phyloP scores from a whole-genome alignment of 176 grass and related monocot species.

The Zoysia japonica region DNA sequence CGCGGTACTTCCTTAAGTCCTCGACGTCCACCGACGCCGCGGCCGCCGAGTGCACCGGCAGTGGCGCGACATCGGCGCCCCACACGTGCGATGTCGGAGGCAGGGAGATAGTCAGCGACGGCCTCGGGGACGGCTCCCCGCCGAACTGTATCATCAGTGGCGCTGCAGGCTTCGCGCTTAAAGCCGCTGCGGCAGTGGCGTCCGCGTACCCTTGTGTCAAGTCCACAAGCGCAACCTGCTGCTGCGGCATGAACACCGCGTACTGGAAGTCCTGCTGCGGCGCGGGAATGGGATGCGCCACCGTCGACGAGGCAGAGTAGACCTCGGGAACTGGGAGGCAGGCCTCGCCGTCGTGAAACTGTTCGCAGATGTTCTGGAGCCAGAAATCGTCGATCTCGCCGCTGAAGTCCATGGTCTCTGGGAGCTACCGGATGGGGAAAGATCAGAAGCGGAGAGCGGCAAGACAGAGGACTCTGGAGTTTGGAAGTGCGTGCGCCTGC shows the following conservation, averaged over 20 bases:
- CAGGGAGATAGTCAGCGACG: conserved; percentile 30
- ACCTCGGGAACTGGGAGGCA: conserved; percentile 16
- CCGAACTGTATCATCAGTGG: conserved; percentile 51
- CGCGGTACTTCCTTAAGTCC: conserved; percentile 73
- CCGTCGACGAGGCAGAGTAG: neutral
- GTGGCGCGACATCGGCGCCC: neutral
- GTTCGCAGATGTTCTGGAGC: conserved; percentile 50
- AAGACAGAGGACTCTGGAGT: conserved; percentile 9
- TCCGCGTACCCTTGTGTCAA: neutral
- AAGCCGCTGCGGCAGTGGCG: neutral
- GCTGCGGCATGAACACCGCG: conserved; percentile 9
- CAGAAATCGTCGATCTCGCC: conserved; percentile 42
- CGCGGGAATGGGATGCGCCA: neutral
- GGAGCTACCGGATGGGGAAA: no score
- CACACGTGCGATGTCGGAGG: conserved; percentile 41
- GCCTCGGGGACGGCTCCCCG: conserved; percentile 31
- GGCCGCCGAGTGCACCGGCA: neutral
- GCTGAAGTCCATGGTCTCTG: conserved; percentile 50
- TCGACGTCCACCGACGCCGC: neutral
- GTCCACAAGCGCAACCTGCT: conserved; percentile 33
- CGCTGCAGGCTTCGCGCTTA: conserved; percentile 31
- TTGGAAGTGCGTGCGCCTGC: conserved; percentile 19
- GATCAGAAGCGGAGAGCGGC: neutral
- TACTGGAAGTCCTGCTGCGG: conserved; percentile 31
- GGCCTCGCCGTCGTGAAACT: conserved; percentile 45